phyloP scores from a whole-genome alignment of 331 rosid genomes.

The Quercus lobata region DNA sequence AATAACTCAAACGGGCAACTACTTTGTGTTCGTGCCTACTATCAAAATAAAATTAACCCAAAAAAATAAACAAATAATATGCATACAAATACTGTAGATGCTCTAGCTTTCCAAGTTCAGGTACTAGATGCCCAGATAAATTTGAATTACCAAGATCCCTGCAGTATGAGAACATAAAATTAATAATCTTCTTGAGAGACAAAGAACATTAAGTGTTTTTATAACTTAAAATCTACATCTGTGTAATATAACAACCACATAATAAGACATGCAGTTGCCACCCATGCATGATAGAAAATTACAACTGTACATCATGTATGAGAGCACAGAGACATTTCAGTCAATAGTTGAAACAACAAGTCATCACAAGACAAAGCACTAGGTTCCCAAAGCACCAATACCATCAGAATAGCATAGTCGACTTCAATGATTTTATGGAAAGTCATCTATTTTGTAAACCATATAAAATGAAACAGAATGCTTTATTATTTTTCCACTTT shows the following conservation, averaged over 20 bases:
- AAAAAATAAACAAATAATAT: background rate
- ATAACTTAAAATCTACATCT: background rate
- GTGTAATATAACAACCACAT: background rate
- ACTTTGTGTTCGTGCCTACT: background rate
- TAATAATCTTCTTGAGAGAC: background rate
- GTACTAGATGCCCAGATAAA: slow-evolving; percentile 86
- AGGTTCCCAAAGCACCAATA: background rate
- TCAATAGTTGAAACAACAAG: background rate
- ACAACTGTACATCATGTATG: background rate
- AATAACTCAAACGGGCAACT: background rate
- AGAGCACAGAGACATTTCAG: background rate
- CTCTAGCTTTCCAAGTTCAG: slow-evolving; percentile 83
- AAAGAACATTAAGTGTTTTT: background rate
- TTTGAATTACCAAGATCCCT: slow-evolving; percentile 96
- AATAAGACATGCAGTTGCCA: background rate
- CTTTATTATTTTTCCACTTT: too few species aligned
- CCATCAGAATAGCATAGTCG: background rate
- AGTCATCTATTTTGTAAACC: background rate
- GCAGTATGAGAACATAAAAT: slow-evolving; percentile 3
- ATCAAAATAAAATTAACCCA: background rate
- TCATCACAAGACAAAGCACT: background rate
- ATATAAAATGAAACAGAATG: too few species aligned
- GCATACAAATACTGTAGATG: slow-evolving; percentile 85
- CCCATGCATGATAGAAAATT: slow-evolving; percentile 1
- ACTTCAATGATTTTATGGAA: background rate